phyloP scores from a whole-genome alignment of 768 basidiomycete species.

The Leucocoprinus birnbaumii region DNA sequence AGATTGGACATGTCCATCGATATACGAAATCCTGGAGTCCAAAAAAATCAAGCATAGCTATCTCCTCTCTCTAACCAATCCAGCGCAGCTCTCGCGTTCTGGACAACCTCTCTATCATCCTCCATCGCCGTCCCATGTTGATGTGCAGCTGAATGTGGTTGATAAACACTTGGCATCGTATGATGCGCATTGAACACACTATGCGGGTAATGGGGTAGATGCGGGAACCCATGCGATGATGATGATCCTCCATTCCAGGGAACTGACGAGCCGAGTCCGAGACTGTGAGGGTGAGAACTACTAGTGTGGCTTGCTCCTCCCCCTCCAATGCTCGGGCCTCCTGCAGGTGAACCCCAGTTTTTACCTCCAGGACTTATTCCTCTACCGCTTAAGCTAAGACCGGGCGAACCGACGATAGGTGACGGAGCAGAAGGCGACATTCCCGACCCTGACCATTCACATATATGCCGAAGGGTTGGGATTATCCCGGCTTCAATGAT shows the following conservation, averaged over 20 bases:
- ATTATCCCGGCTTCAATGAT: conserved; percentile 39
- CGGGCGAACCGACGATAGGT: conserved; percentile 8
- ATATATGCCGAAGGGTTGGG: conserved; percentile 35
- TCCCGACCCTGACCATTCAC: conserved; percentile 33
- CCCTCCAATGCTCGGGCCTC: conserved; percentile 7
- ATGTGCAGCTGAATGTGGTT: conserved; percentile 12
- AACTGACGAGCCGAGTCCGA: no score
- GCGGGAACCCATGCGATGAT: conserved; percentile 8
- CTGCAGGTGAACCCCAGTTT: conserved; percentile 5
- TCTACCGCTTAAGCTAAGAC: conserved; percentile 13
- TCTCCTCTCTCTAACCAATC: conserved; percentile 18
- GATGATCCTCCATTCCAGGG: conserved; percentile 3
- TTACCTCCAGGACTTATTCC: conserved; percentile 26
- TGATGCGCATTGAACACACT: background rate
- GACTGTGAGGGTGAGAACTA: background rate
- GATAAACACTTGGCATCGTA: conserved; percentile 11
- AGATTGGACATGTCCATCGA: background rate
- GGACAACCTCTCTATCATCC: conserved; percentile 59
- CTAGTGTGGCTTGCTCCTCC: no score
- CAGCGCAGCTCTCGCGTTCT: conserved; percentile 38
- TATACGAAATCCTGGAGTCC: background rate
- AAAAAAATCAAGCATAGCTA: conserved; percentile 1
- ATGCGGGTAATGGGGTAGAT: conserved; percentile 2
- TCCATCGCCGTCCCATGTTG: conserved; percentile 42
- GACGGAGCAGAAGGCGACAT: conserved; percentile 5